phyloP scores from a whole-genome alignment of 2,329 filamentous ascomycete species.

The Herpotrichia juniperi region DNA sequence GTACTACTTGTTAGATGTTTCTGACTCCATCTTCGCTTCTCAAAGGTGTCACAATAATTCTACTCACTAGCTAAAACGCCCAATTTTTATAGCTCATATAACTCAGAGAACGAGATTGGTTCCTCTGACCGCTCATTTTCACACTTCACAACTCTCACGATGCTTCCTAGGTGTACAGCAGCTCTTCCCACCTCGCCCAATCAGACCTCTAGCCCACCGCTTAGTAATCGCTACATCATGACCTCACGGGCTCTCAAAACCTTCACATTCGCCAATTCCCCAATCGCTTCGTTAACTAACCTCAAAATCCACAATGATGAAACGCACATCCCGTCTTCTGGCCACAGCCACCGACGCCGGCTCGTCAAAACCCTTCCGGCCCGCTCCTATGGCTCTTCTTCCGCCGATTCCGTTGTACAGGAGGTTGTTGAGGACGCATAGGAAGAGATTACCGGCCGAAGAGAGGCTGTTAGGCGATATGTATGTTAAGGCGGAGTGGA shows the following conservation, averaged over 20 bases:
- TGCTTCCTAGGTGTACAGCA: too few relatives aligned
- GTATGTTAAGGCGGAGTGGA: constrained; percentile 92
- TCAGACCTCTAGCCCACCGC: not conserved
- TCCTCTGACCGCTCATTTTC: too few relatives aligned
- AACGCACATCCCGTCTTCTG: constrained; percentile 31
- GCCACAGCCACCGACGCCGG: constrained; percentile 44
- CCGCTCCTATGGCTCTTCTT: constrained; percentile 70
- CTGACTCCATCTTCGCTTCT: too few relatives aligned
- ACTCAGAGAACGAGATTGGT: too few relatives aligned
- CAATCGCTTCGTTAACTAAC: not conserved
- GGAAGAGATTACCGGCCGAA: constrained; percentile 75
- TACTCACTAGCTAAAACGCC: too few relatives aligned
- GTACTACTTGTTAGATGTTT: too few relatives aligned
- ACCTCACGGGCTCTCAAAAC: not conserved
- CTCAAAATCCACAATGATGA: constrained; percentile 30
- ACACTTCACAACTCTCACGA: too few relatives aligned
- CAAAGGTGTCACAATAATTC: too few relatives aligned
- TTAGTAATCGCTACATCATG: constrained; percentile 1
- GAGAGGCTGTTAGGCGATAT: constrained; percentile 85
- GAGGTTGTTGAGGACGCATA: constrained; percentile 82
- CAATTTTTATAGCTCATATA: too few relatives aligned
- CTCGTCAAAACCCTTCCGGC: constrained; percentile 40
- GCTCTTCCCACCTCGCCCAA: not conserved
- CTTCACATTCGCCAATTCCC: not conserved
- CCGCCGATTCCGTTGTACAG: constrained; percentile 91